Evolutionary conservation across 2,329 filamentous ascomycete genomes (phyloP), one percentile per base, ranked within the genome.

Genomic region (Penicillium sp.): DNA sequence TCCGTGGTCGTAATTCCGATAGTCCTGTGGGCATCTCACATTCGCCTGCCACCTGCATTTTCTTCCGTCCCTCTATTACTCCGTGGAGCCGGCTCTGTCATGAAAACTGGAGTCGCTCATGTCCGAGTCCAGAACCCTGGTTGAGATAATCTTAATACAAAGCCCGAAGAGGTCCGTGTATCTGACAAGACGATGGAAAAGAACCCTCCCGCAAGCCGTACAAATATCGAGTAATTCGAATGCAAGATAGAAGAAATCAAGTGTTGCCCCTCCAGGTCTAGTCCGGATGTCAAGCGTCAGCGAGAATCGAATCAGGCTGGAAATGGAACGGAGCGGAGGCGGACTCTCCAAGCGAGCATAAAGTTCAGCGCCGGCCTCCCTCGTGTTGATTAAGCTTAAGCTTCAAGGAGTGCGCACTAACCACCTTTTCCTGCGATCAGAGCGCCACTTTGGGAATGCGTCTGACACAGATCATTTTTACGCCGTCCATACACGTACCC

Each of bases 331-430:
- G 43, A 50, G 54, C 58, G 54, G 57, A 62, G 55, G 50, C 53
- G 51, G 47, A 44, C 48, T 61, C 55, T 63, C 61, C 69, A 69
- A 68, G 64, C 66, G 64, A 68, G 66, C 63, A 68, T 68, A 69
- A 67, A 65, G 63, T 69, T 69, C 61, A 60, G 60, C 58, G 60
- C 52, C 57, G 55, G 45, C 49, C 47, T 54, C 69, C 33, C 69
- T 71, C 69, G 69, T 71, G 70, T 73, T 64, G 68, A 71, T 73
- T 73, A 73, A 73, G 70, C 70, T 73, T 73, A 73, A 73, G 69
- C 68, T 72, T 68, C 66, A 60, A 56, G 58, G 63, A 67, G 64
- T 62, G 57, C 61, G 63, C 67, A 65, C 68, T 68, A 71, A 65
- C 62, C 61, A 59, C 46, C 57, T 62, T 64, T 55, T 56, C 57